Evolutionary conservation across 306 rosid genomes (phyloP), one percentile per base, ranked within the genome.

Genomic region (Quercus mongolica): DNA sequence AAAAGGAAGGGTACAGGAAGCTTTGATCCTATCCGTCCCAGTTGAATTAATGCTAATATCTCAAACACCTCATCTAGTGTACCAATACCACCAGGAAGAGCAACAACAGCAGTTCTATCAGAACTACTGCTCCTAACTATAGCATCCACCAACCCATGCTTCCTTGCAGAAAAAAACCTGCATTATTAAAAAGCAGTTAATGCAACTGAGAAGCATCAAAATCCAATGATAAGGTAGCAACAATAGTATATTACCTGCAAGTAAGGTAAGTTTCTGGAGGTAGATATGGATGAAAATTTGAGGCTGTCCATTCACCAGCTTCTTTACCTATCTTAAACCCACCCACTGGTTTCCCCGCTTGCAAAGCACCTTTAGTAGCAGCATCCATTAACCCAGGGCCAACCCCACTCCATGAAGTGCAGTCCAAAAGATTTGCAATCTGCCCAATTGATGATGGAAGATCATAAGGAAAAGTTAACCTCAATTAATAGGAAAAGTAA

Each of bases 341-440:
- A 14, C 95, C 99, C 52, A 92, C 95, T 0, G 88, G 86, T 68
- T 91, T 94, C 76, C 94, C 94, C 19, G 89, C 97, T 75, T 74
- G 83, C 74, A 92, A 51, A 73, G 94, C 96, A 81, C 99, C 98
- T 85, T 92, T 89, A 23, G 91, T 87, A 68, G 89, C 97, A 31
- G 99, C 99, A 63, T 92, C 98, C 99, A 95, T 95, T 46, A 95
- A 78, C 62, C 99, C 97, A 3, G 99, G 99, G 79, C 99, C 99
- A 28, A 80, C 97, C 65, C 97, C 97, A 26, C 94, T 78, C 99
- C 99, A 95, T 14, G 99, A 76, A 63, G 99, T 92, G 83, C 97
- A 91, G 57, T 87, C 90, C 90, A 95, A 77, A 81, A 95, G 97
- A 61, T 76, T 87, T 65, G 94, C 93, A 79, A 92, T 82, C 99